phyloP scores from a whole-genome alignment of 176 grass and related monocot species.

The Poa annua region DNA sequence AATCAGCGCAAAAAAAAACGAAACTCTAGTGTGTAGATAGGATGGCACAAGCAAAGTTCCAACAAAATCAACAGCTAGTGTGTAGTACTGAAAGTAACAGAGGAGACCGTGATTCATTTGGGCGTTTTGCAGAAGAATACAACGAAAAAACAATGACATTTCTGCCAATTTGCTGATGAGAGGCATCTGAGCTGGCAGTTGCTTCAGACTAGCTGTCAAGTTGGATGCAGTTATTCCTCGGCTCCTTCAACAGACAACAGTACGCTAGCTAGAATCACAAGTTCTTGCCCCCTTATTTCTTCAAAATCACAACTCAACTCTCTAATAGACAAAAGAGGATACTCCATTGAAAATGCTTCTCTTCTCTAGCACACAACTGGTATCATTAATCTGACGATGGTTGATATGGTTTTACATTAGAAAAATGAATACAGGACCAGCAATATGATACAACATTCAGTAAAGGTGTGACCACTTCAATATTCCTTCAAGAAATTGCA shows the following conservation, averaged over 20 bases:
- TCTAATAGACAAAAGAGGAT: no score
- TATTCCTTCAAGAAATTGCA: constrained; percentile 19
- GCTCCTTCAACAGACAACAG: not conserved
- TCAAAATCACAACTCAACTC: not conserved
- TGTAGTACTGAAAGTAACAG: not conserved
- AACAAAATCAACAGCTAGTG: not conserved
- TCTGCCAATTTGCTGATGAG: not conserved
- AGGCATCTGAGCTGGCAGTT: not conserved
- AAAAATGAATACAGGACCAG: not conserved
- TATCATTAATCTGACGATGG: not conserved
- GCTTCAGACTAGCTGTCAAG: not conserved
- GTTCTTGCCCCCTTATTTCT: not conserved
- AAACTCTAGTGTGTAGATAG: not conserved
- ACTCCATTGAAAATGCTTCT: not conserved
- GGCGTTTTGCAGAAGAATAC: not conserved
- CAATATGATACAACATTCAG: constrained; percentile 30
- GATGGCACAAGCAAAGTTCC: not conserved
- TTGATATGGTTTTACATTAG: constrained; percentile 8
- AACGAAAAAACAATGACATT: not conserved
- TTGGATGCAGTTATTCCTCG: not conserved
- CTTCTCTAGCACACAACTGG: not conserved
- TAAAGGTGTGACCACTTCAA: constrained; percentile 1
- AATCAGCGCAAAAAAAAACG: not conserved
- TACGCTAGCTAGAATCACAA: not conserved
- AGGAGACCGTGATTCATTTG: not conserved